Percentiles rank a stretch among this genome's conserved stretches.
These are phyloP conservation scores for Theileria sp. DNA, from an alignment of 169 alveolate genomes.

Conservation along the genomic window DNA sequence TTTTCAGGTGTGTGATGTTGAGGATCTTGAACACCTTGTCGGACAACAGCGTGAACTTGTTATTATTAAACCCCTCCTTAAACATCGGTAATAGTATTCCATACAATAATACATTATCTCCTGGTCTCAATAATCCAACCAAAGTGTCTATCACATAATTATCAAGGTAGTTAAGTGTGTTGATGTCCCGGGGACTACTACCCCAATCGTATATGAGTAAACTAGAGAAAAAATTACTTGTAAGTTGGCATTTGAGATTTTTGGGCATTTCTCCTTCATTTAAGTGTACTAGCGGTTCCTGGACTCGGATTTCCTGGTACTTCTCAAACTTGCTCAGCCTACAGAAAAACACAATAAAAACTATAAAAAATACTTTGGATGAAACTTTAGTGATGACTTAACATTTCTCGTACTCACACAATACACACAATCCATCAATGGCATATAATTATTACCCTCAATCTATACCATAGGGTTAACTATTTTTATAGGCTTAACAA, in stretches of 20 bases:
- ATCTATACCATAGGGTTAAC: conserved; percentile 73
- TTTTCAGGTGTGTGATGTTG: conserved; percentile 81
- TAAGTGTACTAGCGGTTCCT: conserved; percentile 91
- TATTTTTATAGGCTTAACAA: no score
- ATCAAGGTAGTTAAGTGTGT: background rate
- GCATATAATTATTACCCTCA: conserved; percentile 84
- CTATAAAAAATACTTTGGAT: conserved; percentile 40
- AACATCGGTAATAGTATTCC: conserved; percentile 88
- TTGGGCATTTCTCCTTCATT: conserved; percentile 95
- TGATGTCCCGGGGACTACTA: no score
- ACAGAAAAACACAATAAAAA: conserved; percentile 18
- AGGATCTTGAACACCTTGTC: conserved; percentile 84
- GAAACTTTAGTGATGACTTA: conserved; percentile 82
- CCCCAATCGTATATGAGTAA: no score
- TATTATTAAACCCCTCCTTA: conserved; percentile 74
- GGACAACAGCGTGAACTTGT: conserved; percentile 67
- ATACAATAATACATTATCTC: conserved; percentile 78
- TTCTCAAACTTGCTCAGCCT: conserved; percentile 82
- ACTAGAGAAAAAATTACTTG: conserved; percentile 75
- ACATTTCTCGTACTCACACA: conserved; percentile 81
- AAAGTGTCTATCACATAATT: background rate
- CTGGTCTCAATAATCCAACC: conserved; percentile 58
- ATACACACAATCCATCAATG: conserved; percentile 89
- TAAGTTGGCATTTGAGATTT: conserved; percentile 83
- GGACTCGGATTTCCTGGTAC: conserved; percentile 90